Evolutionary conservation across 2,329 filamentous ascomycete genomes (phyloP).

Genomic region (Penicillium sp.): DNA sequence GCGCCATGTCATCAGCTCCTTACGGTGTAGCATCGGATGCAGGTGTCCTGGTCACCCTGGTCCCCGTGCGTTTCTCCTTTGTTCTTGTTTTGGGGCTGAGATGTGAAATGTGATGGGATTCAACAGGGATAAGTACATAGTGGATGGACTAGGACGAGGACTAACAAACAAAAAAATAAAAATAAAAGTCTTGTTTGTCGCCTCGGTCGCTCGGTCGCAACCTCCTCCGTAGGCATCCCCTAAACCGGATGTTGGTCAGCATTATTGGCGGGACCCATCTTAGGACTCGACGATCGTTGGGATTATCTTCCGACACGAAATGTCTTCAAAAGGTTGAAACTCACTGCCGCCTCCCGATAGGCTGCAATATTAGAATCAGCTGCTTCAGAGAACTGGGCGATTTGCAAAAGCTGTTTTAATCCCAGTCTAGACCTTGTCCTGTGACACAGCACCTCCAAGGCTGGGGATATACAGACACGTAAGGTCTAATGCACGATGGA

Average conservation of each 20-base stretch:
- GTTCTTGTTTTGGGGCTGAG: background rate
- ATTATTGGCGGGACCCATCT: background rate
- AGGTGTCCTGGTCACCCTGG: constrained; percentile 1
- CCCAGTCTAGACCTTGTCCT: constrained; percentile 4
- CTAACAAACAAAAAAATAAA: background rate
- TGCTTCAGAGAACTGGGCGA: constrained; percentile 8
- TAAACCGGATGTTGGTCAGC: background rate
- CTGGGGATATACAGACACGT: background rate
- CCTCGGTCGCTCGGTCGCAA: background rate
- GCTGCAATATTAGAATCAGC: constrained; percentile 9
- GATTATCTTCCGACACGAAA: constrained; percentile 5
- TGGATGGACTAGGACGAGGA: background rate
- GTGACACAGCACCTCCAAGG: constrained; percentile 8
- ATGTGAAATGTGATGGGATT: constrained; percentile 1
- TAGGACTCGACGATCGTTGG: constrained; percentile 9
- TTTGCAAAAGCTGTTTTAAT: background rate
- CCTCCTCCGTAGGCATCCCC: background rate
- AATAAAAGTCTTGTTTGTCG: background rate
- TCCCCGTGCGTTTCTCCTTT: constrained; percentile 6
- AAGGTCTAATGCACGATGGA: constrained; percentile 3
- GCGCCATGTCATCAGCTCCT: constrained; percentile 20
- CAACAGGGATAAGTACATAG: background rate
- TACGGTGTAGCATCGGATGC: constrained; percentile 17
- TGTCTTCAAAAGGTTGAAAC: constrained; percentile 10
- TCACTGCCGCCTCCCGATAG: constrained; percentile 13